Percentiles rank a stretch among this genome's conserved stretches.
Conservation (phyloP, 345 rosid genomes). For the Dipteronia dyeriana region DNA sequence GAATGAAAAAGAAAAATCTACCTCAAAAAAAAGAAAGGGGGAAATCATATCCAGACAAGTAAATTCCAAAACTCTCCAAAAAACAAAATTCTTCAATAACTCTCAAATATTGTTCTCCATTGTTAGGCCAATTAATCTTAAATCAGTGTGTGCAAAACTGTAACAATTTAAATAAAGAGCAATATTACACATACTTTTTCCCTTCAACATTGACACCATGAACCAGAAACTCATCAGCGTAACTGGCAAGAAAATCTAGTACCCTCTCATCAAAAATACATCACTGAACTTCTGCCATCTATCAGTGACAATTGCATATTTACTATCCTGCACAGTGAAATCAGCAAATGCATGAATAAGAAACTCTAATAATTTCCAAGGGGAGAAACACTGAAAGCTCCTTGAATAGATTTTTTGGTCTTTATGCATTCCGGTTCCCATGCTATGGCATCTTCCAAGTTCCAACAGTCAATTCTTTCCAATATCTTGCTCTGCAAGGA, state of each 20-base stretch:
- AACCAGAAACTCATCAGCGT: slow-evolving; percentile 91
- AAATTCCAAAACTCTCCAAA: neutral
- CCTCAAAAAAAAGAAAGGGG: neutral
- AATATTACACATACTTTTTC: slow-evolving; percentile 58
- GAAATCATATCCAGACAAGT: neutral
- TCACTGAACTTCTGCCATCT: slow-evolving; percentile 97
- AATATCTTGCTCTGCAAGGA: neutral
- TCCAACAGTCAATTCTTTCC: neutral
- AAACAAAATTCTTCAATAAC: neutral
- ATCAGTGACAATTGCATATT: slow-evolving; percentile 89
- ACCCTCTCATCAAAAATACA: slow-evolving; percentile 67
- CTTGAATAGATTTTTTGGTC: neutral
- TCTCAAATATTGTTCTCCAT: neutral
- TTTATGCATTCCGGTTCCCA: neutral
- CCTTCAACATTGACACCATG: slow-evolving; percentile 99
- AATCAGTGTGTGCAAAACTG: neutral
- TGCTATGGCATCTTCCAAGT: neutral
- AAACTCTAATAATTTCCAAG: neutral
- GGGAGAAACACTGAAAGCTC: neutral
- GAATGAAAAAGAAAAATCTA: neutral
- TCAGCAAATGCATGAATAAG: neutral
- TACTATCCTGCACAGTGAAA: slow-evolving; percentile 57
- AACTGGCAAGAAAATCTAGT: slow-evolving; percentile 69
- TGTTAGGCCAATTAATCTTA: neutral
- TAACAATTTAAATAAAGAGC: neutral